Conservation (phyloP, 1,284 basidiomycete species). For the Wallemia hederae region DNA sequence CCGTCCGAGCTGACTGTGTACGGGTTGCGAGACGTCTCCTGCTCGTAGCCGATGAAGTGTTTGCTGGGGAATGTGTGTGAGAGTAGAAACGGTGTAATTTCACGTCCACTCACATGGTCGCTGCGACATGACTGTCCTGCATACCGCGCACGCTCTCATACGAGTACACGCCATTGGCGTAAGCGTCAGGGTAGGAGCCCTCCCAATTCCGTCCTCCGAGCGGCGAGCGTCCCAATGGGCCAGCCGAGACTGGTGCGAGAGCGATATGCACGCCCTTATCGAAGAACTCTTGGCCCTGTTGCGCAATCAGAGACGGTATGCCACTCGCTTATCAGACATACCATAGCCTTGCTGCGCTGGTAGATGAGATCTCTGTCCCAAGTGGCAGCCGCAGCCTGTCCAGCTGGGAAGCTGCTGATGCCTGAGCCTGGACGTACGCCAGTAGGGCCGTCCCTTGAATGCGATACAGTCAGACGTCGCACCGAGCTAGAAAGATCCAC, state of each 20-base stretch:
- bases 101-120: neutral
- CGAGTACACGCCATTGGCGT: neutral
- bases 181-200: neutral
- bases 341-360: slow-evolving; percentile 15
- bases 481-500: neutral
- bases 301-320: no score
- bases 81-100: neutral
- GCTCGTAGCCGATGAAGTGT: neutral
- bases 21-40: neutral
- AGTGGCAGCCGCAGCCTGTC: slow-evolving; percentile 20
- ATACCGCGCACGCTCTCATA: neutral
- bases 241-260: neutral
- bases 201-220: neutral
- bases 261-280: neutral
- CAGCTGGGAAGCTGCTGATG: slow-evolving; percentile 18
- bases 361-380: slow-evolving; percentile 20
- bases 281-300: neutral
- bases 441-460: slow-evolving; percentile 22
- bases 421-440: slow-evolving; percentile 22
- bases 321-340: no score
- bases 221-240: neutral
- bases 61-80: neutral
- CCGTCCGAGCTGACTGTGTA: neutral
- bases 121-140: neutral
- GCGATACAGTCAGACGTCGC: neutral